Base-by-base conservation (phyloP, 2,329 filamentous ascomycete genomes). In the Colletotrichum echinochloae region DNA sequence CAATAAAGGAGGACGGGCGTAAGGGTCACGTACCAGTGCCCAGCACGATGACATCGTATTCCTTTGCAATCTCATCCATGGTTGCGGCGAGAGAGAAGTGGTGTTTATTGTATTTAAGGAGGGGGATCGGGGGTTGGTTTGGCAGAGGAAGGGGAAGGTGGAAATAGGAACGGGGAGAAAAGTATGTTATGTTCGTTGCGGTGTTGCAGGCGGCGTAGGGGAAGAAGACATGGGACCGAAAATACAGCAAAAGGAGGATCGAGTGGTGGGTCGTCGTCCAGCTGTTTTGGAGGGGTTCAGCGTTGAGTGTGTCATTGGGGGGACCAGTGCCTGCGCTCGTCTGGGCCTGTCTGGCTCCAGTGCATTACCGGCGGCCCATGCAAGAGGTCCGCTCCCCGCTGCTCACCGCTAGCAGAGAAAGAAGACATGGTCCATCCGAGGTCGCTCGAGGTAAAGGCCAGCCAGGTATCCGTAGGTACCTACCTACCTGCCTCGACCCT, bases 11-110 rank as follows among this genome's bases (percentile, higher is more conserved):
- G 44, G 60, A 68, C 48, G 33, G 67, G 79, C 75, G 72, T 78
- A 77, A 84, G 89, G 89, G 80, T 71, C 68, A 71, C 68, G 44
- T 87, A 97, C 94, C 95, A 82, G 96, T 99, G 88, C 96, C 96
- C 82, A 99, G 90, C 81, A 99, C 96, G 81, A 99, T 91, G 83
- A 98, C 94, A 89, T 99, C 96, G 89, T 99, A 99, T 85, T 98
- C 95, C 81, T 94, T 93, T 76, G 95, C 94, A 81, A 99, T 97
- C 85, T 98, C 96, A 81, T 98, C 96, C 96, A 98, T 98, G 84
- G 73, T 88, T 79, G 73, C 71, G 70, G 72, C 65, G 63, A 83
- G 63, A 51, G 56, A 55, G 49, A 23, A 49, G 37, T 70, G 48
- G 41, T 30, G 41, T 54, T 54, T 56, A 52, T 18, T 57, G 23